Conservation (phyloP, 2,329 filamentous ascomycete species). For the Diplodia sapinea region DNA sequence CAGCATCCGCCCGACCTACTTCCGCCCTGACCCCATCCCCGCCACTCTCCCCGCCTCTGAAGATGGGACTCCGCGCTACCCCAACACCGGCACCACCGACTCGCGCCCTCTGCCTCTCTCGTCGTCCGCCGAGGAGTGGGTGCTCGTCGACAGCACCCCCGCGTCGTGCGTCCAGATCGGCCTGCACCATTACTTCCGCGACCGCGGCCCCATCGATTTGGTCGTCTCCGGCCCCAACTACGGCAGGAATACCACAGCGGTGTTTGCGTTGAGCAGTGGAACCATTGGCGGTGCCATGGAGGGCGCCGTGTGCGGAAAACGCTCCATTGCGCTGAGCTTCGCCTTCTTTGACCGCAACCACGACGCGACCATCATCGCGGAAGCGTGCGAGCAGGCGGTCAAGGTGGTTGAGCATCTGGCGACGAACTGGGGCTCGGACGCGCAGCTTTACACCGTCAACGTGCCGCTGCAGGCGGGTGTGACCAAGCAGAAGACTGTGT, state of each 20-base stretch:
- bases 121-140: conserved; percentile 54
- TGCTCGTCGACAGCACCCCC: conserved; percentile 58
- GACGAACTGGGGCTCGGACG: conserved; percentile 71
- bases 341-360: conserved; percentile 89
- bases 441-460: conserved; percentile 90
- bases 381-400: conserved; percentile 75
- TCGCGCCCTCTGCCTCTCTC: conserved; percentile 41
- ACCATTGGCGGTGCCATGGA: conserved; percentile 59
- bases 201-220: conserved; percentile 53
- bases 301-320: conserved; percentile 54
- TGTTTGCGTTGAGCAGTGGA: conserved; percentile 56
- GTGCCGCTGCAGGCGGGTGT: conserved; percentile 83
- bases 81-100: conserved; percentile 48
- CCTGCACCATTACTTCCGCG: conserved; percentile 54
- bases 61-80: conserved; percentile 40
- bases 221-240: conserved; percentile 59
- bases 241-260: conserved; percentile 57
- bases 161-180: conserved; percentile 58
- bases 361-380: conserved; percentile 78
- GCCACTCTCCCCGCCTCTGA: conserved; percentile 33
- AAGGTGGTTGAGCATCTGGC: conserved; percentile 79
- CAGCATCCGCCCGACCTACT: conserved; percentile 83
- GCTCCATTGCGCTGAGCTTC: conserved; percentile 82
- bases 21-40: conserved; percentile 66
- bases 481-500: conserved; percentile 74